A percentile compares a stretch with the other conserved stretches of the same genome.
phyloP scores from a whole-genome alignment of 257 asterid species.

The Solanum appendiculatum region DNA sequence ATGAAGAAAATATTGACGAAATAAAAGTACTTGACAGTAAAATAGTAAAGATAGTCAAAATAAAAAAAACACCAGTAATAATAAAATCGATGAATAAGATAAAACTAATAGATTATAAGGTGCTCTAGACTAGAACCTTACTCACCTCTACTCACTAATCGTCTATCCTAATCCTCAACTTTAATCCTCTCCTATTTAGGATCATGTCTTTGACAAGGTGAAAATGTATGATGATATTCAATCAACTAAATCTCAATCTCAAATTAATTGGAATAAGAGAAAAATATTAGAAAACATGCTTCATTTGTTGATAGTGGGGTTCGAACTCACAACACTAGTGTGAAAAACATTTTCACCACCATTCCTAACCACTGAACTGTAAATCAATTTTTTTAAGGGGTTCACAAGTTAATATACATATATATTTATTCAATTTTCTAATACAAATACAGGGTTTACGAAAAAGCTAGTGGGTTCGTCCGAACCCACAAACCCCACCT shows the following conservation, averaged over 20 bases:
- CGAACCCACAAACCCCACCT: too few relatives aligned
- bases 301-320: too few relatives aligned
- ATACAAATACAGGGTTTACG: too few relatives aligned
- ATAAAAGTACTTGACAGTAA: not conserved
- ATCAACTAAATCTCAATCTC: not conserved
- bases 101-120: not conserved
- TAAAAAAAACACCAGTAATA: not conserved
- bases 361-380: too few relatives aligned
- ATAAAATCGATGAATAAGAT: not conserved
- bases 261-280: not conserved
- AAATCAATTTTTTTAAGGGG: too few relatives aligned
- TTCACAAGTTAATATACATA: too few relatives aligned
- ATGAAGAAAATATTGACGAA: not conserved
- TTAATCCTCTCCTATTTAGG: not conserved
- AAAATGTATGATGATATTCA: not conserved
- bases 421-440: too few relatives aligned
- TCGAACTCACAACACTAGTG: too few relatives aligned
- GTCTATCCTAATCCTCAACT: not conserved
- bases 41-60: not conserved
- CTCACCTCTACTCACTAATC: not conserved
- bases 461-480: too few relatives aligned
- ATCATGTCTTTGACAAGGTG: not conserved
- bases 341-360: too few relatives aligned
- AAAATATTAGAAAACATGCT: too few relatives aligned
- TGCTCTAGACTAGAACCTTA: not conserved